Percentiles rank a stretch among this genome's conserved stretches.
These are phyloP conservation scores for Whalleya microplaca DNA, from an alignment of 2,329 filamentous ascomycete genomes.

Conservation along the genomic window DNA sequence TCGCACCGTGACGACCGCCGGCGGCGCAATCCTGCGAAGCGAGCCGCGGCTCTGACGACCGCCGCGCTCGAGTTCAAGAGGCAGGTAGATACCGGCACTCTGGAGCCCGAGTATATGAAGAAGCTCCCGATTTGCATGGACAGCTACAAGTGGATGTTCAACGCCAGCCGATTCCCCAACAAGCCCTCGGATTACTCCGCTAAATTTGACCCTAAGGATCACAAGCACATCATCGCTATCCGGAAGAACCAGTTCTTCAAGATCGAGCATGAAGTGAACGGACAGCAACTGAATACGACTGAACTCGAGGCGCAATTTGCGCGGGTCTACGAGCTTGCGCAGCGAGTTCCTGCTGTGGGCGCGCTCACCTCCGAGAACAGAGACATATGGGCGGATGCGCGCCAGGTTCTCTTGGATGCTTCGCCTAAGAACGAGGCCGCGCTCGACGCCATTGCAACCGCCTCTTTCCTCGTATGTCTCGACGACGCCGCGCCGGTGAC, in stretches of 20 bases:
- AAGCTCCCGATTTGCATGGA: slow-evolving; percentile 97
- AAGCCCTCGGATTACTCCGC: slow-evolving; percentile 80
- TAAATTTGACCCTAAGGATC: slow-evolving; percentile 74
- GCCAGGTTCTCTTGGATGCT: slow-evolving; percentile 74
- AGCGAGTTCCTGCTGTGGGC: slow-evolving; percentile 76
- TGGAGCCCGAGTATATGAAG: slow-evolving; percentile 99
- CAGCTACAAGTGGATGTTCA: slow-evolving; percentile 99
- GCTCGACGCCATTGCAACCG: slow-evolving; percentile 81
- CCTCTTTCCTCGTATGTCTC: slow-evolving; percentile 89
- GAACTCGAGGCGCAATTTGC: slow-evolving; percentile 92
- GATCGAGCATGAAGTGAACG: slow-evolving; percentile 77
- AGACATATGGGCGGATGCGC: slow-evolving; percentile 87
- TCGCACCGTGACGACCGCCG: slow-evolving; percentile 92
- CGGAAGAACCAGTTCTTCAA: slow-evolving; percentile 99
- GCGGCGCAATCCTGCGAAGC: slow-evolving; percentile 85
- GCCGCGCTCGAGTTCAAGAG: slow-evolving; percentile 92
- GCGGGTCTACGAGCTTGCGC: slow-evolving; percentile 76
- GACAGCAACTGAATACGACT: slow-evolving; percentile 82
- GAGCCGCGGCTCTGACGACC: slow-evolving; percentile 87
- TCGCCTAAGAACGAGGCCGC: slow-evolving; percentile 77
- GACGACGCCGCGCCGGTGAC: slow-evolving; percentile 92
- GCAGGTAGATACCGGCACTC: slow-evolving; percentile 77
- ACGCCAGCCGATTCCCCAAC: slow-evolving; percentile 82
- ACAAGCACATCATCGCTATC: slow-evolving; percentile 87
- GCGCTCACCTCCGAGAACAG: slow-evolving; percentile 89